phyloP scores from a whole-genome alignment of 1,139 yeast species.

The Casaregolazyma suthepensis region DNA sequence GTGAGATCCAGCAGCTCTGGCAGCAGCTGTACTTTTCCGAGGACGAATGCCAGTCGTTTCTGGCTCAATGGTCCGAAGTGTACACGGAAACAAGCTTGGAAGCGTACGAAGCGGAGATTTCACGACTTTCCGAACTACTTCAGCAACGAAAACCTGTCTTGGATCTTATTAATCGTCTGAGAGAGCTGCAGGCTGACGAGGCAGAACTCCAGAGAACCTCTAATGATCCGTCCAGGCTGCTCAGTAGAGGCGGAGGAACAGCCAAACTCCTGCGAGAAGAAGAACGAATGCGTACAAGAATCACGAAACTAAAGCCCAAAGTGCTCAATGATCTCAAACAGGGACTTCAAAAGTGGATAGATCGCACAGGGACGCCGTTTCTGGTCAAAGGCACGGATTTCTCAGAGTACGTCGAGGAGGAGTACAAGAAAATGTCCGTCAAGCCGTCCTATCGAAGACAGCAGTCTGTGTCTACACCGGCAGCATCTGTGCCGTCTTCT shows the following conservation, averaged over 20 bases:
- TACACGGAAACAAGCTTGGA: slow-evolving; percentile 50
- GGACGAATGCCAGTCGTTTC: slow-evolving; percentile 37
- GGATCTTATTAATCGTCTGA: slow-evolving; percentile 47
- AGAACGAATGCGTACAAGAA: slow-evolving; percentile 64
- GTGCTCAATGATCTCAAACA: slow-evolving; percentile 47
- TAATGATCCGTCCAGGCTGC: slow-evolving; percentile 72
- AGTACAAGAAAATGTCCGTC: slow-evolving; percentile 17
- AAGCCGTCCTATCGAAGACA: slow-evolving; percentile 13
- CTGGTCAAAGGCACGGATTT: slow-evolving; percentile 29
- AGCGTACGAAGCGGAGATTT: slow-evolving; percentile 59
- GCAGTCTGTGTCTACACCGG: slow-evolving; percentile 2
- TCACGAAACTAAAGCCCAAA: slow-evolving; percentile 62
- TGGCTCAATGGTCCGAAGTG: slow-evolving; percentile 35
- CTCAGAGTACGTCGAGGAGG: slow-evolving; percentile 21
- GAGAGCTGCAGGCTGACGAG: slow-evolving; percentile 55
- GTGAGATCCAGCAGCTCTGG: slow-evolving; percentile 59
- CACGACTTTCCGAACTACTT: slow-evolving; percentile 44
- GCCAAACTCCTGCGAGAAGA: slow-evolving; percentile 73
- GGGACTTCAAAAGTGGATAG: slow-evolving; percentile 46
- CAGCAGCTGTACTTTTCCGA: slow-evolving; percentile 51
- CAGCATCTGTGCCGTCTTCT: slow-evolving; percentile 1
- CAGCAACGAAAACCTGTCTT: slow-evolving; percentile 52
- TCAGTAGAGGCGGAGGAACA: slow-evolving; percentile 48
- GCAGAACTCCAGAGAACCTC: slow-evolving; percentile 59
- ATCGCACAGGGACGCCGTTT: slow-evolving; percentile 31